These are phyloP conservation scores for Pichia sp. DNA, from an alignment of 1,139 yeast genomes.

Conservation along the genomic window DNA sequence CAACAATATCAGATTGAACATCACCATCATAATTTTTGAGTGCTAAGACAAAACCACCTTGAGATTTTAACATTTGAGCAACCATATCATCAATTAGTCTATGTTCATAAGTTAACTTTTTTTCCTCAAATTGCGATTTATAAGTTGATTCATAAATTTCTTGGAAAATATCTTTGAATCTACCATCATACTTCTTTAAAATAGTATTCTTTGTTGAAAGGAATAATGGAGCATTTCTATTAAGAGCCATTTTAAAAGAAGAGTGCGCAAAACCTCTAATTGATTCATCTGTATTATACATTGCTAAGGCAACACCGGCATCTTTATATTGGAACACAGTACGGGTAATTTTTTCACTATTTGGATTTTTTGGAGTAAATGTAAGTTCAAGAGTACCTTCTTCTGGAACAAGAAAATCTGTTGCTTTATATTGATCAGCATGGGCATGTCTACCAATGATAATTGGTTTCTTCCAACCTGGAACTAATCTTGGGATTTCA, in stretches of 20 bases:
- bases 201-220: slow-evolving; percentile 92
- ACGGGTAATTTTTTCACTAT: slow-evolving; percentile 37
- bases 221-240: slow-evolving; percentile 70
- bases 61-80: slow-evolving; percentile 94
- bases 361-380: slow-evolving; percentile 71
- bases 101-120: slow-evolving; percentile 92
- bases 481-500: slow-evolving; percentile 75
- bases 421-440: slow-evolving; percentile 95
- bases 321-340: slow-evolving; percentile 68
- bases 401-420: slow-evolving; percentile 70
- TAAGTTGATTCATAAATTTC: slow-evolving; percentile 66
- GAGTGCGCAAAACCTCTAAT: slow-evolving; percentile 87
- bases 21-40: slow-evolving; percentile 97
- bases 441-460: slow-evolving; percentile 96
- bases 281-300: slow-evolving; percentile 93
- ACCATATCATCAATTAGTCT: slow-evolving; percentile 97
- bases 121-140: slow-evolving; percentile 62
- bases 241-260: slow-evolving; percentile 81
- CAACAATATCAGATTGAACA: slow-evolving; percentile 93
- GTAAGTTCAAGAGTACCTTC: slow-evolving; percentile 77
- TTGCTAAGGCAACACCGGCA: slow-evolving; percentile 83
- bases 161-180: slow-evolving; percentile 90
- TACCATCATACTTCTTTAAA: slow-evolving; percentile 87
- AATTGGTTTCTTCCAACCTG: slow-evolving; percentile 92
- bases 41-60: slow-evolving; percentile 92